Percentiles rank a stretch among this genome's conserved stretches.
These are phyloP conservation scores for Garcia nutans DNA, from an alignment of 345 rosid genomes.

Conservation along the genomic window DNA sequence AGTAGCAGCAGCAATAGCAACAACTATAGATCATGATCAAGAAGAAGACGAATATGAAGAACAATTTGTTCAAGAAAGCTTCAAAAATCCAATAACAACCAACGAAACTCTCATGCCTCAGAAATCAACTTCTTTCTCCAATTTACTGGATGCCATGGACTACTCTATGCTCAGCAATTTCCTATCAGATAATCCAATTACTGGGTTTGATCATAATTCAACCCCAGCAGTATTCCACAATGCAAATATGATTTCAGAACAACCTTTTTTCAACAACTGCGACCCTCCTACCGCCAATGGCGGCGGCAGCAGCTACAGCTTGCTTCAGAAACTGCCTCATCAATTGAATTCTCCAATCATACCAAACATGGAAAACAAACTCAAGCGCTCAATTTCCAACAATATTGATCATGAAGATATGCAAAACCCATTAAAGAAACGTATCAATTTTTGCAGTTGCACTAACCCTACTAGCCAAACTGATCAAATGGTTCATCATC, in stretches of 20 bases:
- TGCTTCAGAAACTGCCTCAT: slow-evolving; percentile 54
- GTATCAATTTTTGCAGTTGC: slow-evolving; percentile 45
- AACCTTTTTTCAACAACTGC: slow-evolving; percentile 23
- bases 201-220: slow-evolving; percentile 32
- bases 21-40: slow-evolving; percentile 56
- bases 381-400: slow-evolving; percentile 50
- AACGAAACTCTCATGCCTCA: slow-evolving; percentile 49
- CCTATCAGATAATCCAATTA: slow-evolving; percentile 43
- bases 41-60: slow-evolving; percentile 56
- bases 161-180: slow-evolving; percentile 54
- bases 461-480: slow-evolving; percentile 37
- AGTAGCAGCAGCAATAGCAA: slow-evolving; percentile 27
- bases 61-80: slow-evolving; percentile 29
- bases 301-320: slow-evolving; percentile 26
- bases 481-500: slow-evolving; percentile 32
- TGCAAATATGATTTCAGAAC: slow-evolving; percentile 16
- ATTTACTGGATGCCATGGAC: slow-evolving; percentile 74
- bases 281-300: neutral
- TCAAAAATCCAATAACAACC: slow-evolving; percentile 28
- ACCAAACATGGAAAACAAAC: slow-evolving; percentile 36
- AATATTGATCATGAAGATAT: slow-evolving; percentile 38
- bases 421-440: slow-evolving; percentile 46
- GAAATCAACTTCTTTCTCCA: slow-evolving; percentile 71
- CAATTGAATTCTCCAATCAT: slow-evolving; percentile 37
- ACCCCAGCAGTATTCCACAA: slow-evolving; percentile 20